A percentile compares a stretch with the other conserved stretches of the same genome.
These are phyloP conservation scores for Alternaria gansuensis DNA, from an alignment of 2,329 filamentous ascomycete genomes.

Conservation along the genomic window DNA sequence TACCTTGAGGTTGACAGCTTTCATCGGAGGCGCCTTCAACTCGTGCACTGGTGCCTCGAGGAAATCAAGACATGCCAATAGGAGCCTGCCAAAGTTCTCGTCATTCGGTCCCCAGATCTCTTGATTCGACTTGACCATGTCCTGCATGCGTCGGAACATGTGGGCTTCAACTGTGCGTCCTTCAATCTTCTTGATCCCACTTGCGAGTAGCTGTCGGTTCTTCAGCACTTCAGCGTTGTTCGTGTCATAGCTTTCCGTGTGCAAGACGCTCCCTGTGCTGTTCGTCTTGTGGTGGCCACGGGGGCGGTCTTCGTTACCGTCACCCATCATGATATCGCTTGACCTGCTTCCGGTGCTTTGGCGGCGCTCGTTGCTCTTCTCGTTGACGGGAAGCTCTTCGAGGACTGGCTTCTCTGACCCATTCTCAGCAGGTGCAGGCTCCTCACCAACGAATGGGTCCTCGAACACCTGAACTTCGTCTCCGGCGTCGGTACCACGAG, in stretches of 20 bases:
- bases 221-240: constrained; percentile 55
- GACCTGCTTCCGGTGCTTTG: constrained; percentile 42
- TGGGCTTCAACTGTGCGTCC: constrained; percentile 78
- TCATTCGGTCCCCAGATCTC: constrained; percentile 71
- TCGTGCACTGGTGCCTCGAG: constrained; percentile 66
- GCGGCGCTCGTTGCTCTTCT: constrained; percentile 52
- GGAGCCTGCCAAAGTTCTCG: constrained; percentile 73
- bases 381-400: constrained; percentile 62
- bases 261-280: constrained; percentile 49
- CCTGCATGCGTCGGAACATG: constrained; percentile 80
- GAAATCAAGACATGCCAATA: constrained; percentile 75
- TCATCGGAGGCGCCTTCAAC: constrained; percentile 65
- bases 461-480: constrained; percentile 63
- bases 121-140: constrained; percentile 71
- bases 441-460: constrained; percentile 59
- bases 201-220: constrained; percentile 70
- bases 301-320: constrained; percentile 36
- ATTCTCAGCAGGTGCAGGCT: constrained; percentile 35
- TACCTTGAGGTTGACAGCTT: constrained; percentile 75
- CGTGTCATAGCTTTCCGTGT: constrained; percentile 41
- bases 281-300: constrained; percentile 51
- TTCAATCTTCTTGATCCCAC: constrained; percentile 77
- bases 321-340: constrained; percentile 41
- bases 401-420: constrained; percentile 57
- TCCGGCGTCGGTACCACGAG: constrained; percentile 42